Base-by-base conservation (phyloP, 306 rosid species). In the Citrullus amarus region DNA sequence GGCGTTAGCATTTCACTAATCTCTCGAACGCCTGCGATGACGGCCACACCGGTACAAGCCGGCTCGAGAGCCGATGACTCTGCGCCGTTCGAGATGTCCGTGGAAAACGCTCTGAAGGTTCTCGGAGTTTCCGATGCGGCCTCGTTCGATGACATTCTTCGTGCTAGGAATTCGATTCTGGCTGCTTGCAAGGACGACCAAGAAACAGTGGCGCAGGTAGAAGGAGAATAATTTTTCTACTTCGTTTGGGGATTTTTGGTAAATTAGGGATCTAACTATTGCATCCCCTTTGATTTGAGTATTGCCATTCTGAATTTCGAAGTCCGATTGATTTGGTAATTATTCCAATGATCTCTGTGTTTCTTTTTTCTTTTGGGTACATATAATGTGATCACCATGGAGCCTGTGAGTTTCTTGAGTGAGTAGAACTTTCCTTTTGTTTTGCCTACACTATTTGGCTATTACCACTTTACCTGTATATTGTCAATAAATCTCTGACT, bases 91-190 rank as follows among this genome's bases (percentile, higher is more conserved):
- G 97, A 92, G 88, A 95, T 92, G 97, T 91, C 99, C 10, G 88
- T 95, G 14, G 99, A 95, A 79, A 95, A 76, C 87, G 97, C 97
- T 44, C 89, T 91, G 62, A 88, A 92, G 86, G 89, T 95, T 38
- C 88, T 95, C 46, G 97, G 99, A n/a, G 99, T 95, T 3, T 59
- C 97, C 15, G 99, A 95, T 53, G 92, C 90, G 5, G 99, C 93
- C 78, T 87, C 97, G 54, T 92, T 95, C 75, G 96, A 92, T 4
- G 99, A 92, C 6, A 95, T 92, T 77, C 99, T 95, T 39, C 97
- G 97, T 79, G 97, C 99, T 77, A 95, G 91, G 85, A 92, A 91
- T 48, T 80, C 89, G 28, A 86, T 86, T 79, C 61, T 95, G 68
- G 96, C 92, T 14, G 20, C 93, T 76, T 92, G 97, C 65, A 86